Percentiles rank a stretch among this genome's conserved stretches.
Evolutionary conservation across 164 flowering plant genomes (phyloP).

Genomic region (Tetrastigma voinierianum): DNA sequence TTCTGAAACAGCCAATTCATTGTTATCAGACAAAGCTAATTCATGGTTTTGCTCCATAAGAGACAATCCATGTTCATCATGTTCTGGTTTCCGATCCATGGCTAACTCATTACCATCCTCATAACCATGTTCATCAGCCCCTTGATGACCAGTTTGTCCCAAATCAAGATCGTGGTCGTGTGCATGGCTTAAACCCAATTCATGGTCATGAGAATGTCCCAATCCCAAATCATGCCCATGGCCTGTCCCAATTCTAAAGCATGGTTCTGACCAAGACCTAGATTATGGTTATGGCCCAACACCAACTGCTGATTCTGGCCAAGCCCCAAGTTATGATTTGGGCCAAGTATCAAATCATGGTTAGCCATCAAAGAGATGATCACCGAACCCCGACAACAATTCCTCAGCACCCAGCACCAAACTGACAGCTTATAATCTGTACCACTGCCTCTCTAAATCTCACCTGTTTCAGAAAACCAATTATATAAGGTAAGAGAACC

Average conservation of each 20-base stretch:
- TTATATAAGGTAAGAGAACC: background rate
- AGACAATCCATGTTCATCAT: slow-evolving; percentile 34
- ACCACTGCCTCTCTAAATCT: too few relatives aligned
- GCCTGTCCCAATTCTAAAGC: slow-evolving; percentile 41
- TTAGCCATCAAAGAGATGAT: slow-evolving; percentile 40
- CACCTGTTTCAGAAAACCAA: background rate
- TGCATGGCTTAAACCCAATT: slow-evolving; percentile 31
- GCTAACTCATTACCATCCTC: slow-evolving; percentile 26
- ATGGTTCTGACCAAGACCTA: slow-evolving; percentile 31
- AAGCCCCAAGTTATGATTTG: slow-evolving; percentile 34
- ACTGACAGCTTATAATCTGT: slow-evolving; percentile 7
- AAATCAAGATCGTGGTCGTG: slow-evolving; percentile 27
- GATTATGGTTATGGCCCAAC: slow-evolving; percentile 33
- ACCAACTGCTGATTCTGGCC: slow-evolving; percentile 37
- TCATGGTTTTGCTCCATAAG: slow-evolving; percentile 36
- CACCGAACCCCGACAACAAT: slow-evolving; percentile 8
- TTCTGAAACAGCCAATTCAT: slow-evolving; percentile 45
- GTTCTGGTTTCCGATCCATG: slow-evolving; percentile 33
- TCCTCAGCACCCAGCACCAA: slow-evolving; percentile 6
- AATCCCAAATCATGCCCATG: slow-evolving; percentile 43
- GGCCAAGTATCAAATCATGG: slow-evolving; percentile 42
- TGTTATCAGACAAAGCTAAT: slow-evolving; percentile 42
- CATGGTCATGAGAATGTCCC: slow-evolving; percentile 36
- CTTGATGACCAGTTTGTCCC: background rate
- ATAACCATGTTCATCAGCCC: slow-evolving; percentile 24